Evolutionary conservation across 805 yeast genomes (phyloP).

Genomic region (Kodamaea hsintzibuensis): DNA sequence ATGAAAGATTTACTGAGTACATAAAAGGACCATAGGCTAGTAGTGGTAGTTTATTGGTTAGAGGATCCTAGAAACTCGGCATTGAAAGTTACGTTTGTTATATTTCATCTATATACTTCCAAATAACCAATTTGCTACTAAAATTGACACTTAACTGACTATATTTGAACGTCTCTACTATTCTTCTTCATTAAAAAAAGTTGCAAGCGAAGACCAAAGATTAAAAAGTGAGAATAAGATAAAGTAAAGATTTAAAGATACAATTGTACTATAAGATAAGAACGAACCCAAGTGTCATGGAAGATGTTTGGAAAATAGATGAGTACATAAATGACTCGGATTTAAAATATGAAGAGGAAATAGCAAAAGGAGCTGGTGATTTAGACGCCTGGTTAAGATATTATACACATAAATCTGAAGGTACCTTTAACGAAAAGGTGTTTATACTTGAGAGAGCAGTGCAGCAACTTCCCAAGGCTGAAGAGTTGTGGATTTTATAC

Average conservation of each 20-base stretch:
- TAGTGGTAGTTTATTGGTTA: too few relatives aligned
- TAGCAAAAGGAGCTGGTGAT: conserved; percentile 19
- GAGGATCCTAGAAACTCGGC: too few relatives aligned
- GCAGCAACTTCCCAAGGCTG: conserved; percentile 41
- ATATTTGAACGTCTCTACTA: too few relatives aligned
- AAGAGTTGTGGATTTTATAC: conserved; percentile 56
- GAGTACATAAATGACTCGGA: conserved; percentile 19
- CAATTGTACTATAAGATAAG: neutral
- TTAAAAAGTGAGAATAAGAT: neutral
- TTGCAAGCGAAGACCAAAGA: neutral
- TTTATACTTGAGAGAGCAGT: conserved; percentile 58
- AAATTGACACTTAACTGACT: too few relatives aligned
- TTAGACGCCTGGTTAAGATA: conserved; percentile 49
- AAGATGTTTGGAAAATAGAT: neutral
- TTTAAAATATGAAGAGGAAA: conserved; percentile 34
- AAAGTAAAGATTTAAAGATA: too few relatives aligned
- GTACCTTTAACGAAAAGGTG: conserved; percentile 33
- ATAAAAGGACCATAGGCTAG: too few relatives aligned
- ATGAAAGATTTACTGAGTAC: too few relatives aligned
- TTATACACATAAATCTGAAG: conserved; percentile 20
- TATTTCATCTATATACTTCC: too few relatives aligned
- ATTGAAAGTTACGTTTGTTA: too few relatives aligned
- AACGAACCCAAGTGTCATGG: neutral
- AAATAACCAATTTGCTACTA: too few relatives aligned
- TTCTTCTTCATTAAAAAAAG: too few relatives aligned